Conservation (phyloP, 805 yeast genomes). For the Spathaspora boniae region DNA sequence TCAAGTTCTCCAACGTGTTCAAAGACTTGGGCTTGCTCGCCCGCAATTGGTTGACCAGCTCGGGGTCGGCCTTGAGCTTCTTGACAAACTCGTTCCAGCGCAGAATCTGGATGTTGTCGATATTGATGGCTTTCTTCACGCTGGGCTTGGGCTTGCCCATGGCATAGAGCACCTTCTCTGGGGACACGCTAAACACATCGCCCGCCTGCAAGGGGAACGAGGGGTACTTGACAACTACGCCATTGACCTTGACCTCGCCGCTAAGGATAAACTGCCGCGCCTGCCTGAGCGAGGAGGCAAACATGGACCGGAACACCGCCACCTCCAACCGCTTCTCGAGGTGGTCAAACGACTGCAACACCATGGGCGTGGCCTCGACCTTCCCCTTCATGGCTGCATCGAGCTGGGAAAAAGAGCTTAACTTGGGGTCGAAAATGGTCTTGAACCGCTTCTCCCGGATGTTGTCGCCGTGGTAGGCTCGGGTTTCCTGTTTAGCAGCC, state of each 20-base stretch:
- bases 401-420: conserved; percentile 84
- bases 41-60: conserved; percentile 49
- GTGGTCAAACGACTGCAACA: conserved; percentile 83
- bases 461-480: conserved; percentile 95
- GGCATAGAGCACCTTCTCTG: conserved; percentile 81
- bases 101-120: conserved; percentile 68
- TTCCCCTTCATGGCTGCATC: conserved; percentile 73
- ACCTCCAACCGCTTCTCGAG: conserved; percentile 86
- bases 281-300: conserved; percentile 90
- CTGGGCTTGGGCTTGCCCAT: conserved; percentile 84
- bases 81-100: conserved; percentile 75
- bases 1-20: conserved; percentile 24
- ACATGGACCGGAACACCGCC: conserved; percentile 87
- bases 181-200: conserved; percentile 80
- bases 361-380: conserved; percentile 68
- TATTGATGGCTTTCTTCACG: conserved; percentile 58
- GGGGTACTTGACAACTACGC: conserved; percentile 73
- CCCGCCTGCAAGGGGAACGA: conserved; percentile 77
- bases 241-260: conserved; percentile 85
- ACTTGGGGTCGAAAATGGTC: conserved; percentile 60
- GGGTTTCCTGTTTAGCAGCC: conserved; percentile 84
- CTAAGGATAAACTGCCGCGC: conserved; percentile 83
- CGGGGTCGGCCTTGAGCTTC: conserved; percentile 54
- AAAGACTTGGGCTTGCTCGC: conserved; percentile 40
- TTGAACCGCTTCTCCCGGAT: conserved; percentile 82